These are phyloP conservation scores for Suillus tomentosus DNA, from an alignment of 768 basidiomycete species.

Conservation along the genomic window DNA sequence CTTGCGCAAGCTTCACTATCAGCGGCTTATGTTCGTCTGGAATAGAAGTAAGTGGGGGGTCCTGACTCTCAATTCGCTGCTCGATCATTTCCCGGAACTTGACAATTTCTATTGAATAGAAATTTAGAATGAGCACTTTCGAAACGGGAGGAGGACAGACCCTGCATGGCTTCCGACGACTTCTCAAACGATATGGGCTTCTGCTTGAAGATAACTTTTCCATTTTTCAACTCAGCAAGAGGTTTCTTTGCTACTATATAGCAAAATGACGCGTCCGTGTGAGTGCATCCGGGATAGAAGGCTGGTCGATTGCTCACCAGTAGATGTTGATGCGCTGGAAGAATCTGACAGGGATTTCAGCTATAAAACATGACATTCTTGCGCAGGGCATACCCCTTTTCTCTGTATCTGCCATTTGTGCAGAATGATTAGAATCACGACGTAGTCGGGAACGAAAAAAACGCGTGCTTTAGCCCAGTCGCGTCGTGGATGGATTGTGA, in stretches of 20 bases:
- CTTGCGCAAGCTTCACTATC: conserved; percentile 81
- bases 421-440: conserved; percentile 9
- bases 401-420: conserved; percentile 24
- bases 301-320: conserved; percentile 20
- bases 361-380: conserved; percentile 11
- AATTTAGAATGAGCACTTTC: not conserved
- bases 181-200: conserved; percentile 75
- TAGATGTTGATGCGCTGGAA: conserved; percentile 14
- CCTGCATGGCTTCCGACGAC: conserved; percentile 80
- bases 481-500: conserved; percentile 13
- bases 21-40: conserved; percentile 73
- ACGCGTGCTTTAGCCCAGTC: conserved; percentile 25
- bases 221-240: conserved; percentile 72
- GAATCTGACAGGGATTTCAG: conserved; percentile 16
- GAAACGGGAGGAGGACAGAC: conserved; percentile 38
- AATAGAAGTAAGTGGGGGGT: conserved; percentile 54
- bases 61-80: conserved; percentile 46
- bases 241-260: conserved; percentile 41
- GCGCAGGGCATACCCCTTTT: conserved; percentile 18
- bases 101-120: conserved; percentile 53
- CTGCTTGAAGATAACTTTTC: conserved; percentile 76
- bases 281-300: conserved; percentile 7
- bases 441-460: conserved; percentile 15
- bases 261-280: conserved; percentile 30
- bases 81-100: conserved; percentile 76